Evolutionary conservation across 805 yeast genomes (phyloP), one percentile per base, ranked within the genome.

Genomic region (Saccharomycopsis capsularis): DNA sequence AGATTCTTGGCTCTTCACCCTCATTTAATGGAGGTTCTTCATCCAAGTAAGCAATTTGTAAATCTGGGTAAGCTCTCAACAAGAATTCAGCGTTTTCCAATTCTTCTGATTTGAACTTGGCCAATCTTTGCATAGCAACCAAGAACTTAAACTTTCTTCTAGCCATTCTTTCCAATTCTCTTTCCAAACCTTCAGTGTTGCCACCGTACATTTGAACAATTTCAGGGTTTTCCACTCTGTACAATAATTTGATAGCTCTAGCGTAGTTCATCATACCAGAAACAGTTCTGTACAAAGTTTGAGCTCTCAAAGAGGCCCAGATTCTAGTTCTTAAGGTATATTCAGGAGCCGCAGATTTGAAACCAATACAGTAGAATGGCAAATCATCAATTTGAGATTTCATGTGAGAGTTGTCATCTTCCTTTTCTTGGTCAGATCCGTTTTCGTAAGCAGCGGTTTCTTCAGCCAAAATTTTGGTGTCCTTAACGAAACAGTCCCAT

Each of bases 241-340:
- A 79, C 4, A 88, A 68, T 23, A 87, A 66, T 55, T 80, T 81
- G 27, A 89, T 73, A 0, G 96, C 96, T 34, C 74, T 73, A 13
- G 76, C 69, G 60, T 88, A 88, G 60, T 87, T 87, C 77, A 77
- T 77, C 59, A 89, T 87, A 0, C 96, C 96, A 0, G 90, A 78
- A 2, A 86, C 71, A 0, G 96, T 88, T 36, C 96, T 69, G 59
- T 82, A 89, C 47, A 88, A 68, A 0, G 96, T 88, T 60, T 88
- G 96, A 2, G 86, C 77, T 58, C 95, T 71, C 47, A 85, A 65
- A 0, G 95, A 85, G 0, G 95, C 85, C 96, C 96, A 88, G 2
- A 87, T 73, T 59, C 95, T 71, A 0, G 95, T 87, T 61, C 95
- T 68, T 54, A 83, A 60, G 2, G 78, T 73, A 56, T 74, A 78